Evolutionary conservation across 306 rosid genomes (phyloP).

Genomic region (Phaseolus lunatus): DNA sequence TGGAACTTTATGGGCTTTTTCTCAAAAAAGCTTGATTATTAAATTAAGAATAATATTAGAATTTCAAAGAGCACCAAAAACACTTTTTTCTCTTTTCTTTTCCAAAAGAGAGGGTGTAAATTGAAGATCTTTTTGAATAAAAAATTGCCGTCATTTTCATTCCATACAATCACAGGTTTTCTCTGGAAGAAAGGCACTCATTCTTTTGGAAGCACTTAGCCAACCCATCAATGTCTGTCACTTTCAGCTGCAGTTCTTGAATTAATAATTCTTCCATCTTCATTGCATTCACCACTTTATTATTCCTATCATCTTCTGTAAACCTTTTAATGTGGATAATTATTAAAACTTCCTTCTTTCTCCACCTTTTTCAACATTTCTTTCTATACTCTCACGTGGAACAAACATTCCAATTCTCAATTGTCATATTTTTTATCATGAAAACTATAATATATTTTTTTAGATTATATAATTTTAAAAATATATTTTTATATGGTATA

Average conservation of each 20-base stretch:
- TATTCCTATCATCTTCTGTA: background rate
- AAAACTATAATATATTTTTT: no score
- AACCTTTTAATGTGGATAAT: background rate
- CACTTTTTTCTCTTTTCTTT: conserved; percentile 20
- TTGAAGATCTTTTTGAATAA: conserved; percentile 34
- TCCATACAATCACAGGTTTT: background rate
- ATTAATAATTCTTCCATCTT: background rate
- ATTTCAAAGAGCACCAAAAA: conserved; percentile 12
- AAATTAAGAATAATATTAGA: background rate
- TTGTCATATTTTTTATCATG: no score
- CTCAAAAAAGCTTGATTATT: conserved; percentile 30
- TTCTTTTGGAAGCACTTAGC: conserved; percentile 13
- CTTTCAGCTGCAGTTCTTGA: conserved; percentile 40
- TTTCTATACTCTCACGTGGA: no score
- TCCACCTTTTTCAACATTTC: no score
- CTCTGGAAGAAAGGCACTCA: conserved; percentile 38
- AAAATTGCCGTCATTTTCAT: conserved; percentile 31
- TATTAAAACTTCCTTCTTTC: no score
- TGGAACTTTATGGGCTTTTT: conserved; percentile 38
- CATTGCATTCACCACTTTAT: background rate
- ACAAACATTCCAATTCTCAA: no score
- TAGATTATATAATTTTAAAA: no score
- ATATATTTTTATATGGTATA: no score
- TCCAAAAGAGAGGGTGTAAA: background rate
- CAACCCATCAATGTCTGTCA: conserved; percentile 18